Percentiles rank a stretch among this genome's conserved stretches.
These are phyloP conservation scores for Microdochium paspali DNA, from an alignment of 2,329 filamentous ascomycete genomes.

Conservation along the genomic window DNA sequence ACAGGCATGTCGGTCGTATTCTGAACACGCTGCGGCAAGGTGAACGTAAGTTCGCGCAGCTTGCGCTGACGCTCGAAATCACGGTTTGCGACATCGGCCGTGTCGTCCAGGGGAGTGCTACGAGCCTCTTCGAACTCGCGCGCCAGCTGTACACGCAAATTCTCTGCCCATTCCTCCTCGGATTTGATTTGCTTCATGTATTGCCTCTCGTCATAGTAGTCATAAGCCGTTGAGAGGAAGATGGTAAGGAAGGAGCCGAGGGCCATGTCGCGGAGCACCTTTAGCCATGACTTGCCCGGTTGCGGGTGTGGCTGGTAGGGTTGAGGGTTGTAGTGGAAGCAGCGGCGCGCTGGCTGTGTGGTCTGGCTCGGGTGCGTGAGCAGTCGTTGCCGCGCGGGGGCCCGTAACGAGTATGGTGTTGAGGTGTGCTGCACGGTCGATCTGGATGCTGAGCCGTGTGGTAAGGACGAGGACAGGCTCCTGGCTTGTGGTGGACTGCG, in stretches of 20 bases:
- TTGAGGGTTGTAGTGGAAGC: slow-evolving; percentile 3
- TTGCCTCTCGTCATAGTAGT: slow-evolving; percentile 1
- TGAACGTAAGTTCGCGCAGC: slow-evolving; percentile 5
- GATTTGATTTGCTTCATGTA: slow-evolving; percentile 1
- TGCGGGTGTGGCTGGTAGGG: slow-evolving; percentile 2
- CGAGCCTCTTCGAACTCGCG: slow-evolving; percentile 5
- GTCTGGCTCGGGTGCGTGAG: neutral
- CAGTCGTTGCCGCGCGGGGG: neutral
- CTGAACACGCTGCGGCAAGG: neutral
- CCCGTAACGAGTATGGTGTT: neutral
- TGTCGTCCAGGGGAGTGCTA: slow-evolving; percentile 3
- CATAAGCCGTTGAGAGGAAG: slow-evolving; percentile 1
- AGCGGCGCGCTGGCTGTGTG: neutral
- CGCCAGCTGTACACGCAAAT: slow-evolving; percentile 1
- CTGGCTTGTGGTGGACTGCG: neutral
- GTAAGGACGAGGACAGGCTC: neutral
- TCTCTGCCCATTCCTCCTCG: slow-evolving; percentile 1
- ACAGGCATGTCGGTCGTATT: neutral
- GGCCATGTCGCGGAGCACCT: slow-evolving; percentile 6
- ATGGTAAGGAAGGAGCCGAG: slow-evolving; percentile 5
- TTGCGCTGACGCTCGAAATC: neutral
- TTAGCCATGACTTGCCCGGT: slow-evolving; percentile 2
- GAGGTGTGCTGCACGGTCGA: neutral
- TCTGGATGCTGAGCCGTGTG: neutral
- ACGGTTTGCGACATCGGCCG: neutral